Conservation (phyloP, 352 stramenopile species). For the Phytopythium kandeliae region DNA sequence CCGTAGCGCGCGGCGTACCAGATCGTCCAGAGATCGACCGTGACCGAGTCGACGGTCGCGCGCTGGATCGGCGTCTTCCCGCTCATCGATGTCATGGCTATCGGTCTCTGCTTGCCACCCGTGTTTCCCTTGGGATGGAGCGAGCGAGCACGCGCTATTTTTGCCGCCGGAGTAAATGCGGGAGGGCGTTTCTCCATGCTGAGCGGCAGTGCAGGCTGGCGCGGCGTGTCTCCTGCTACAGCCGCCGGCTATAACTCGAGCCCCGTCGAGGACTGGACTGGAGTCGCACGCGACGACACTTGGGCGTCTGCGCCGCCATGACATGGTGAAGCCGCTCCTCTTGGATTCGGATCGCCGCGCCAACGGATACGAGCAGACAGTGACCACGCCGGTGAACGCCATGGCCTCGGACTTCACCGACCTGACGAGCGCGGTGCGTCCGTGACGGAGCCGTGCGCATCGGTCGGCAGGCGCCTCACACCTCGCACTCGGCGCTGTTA, state of each 20-base stretch:
- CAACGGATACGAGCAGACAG: no score
- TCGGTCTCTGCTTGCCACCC: no score
- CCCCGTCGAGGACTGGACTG: no score
- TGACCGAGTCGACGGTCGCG: constrained; percentile 13
- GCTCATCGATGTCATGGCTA: constrained; percentile 5
- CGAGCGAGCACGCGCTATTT: constrained; percentile 6
- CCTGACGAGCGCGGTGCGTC: constrained; percentile 31
- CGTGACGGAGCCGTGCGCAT: neutral
- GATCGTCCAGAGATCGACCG: constrained; percentile 52
- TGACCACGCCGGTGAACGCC: neutral
- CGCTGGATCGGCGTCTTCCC: constrained; percentile 19
- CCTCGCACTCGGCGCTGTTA: neutral
- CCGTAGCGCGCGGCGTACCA: constrained; percentile 68
- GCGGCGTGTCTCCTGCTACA: no score
- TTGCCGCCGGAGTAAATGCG: neutral
- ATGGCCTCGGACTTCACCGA: constrained; percentile 58
- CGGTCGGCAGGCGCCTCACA: neutral
- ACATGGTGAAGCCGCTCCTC: constrained; percentile 1
- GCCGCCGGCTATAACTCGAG: no score
- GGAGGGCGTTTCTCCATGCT: constrained; percentile 3
- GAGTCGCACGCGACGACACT: no score
- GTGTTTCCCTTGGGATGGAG: no score
- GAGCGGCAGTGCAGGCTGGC: no score
- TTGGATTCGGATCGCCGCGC: neutral
- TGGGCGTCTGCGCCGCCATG: neutral